Evolutionary conservation across 345 rosid genomes (phyloP), one percentile per base, ranked within the genome.

Genomic region (Lumnitzera littorea): DNA sequence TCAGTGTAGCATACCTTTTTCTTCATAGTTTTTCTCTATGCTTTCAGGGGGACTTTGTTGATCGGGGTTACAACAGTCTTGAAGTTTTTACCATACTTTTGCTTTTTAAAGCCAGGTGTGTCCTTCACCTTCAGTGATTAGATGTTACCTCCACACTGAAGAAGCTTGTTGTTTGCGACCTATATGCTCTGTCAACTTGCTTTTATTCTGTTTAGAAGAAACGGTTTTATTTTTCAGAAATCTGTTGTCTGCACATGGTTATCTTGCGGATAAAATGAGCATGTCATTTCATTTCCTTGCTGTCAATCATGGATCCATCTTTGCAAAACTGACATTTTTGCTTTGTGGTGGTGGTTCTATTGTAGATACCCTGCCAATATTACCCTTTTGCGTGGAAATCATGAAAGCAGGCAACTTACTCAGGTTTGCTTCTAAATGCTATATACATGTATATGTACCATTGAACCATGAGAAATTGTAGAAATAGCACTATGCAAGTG

Each of bases 381-480:
- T 64, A 95, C 99, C 62, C 98, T 95, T 69, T 69, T 95, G 80
- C 99, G 99, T 47, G 99, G 99, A 53, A 95, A 95, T 76, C 98
- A 91, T 72, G 98, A 95, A 75, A 95, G 99, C 78, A 85, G 99
- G 72, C 99, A 95, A 73, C 87, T 95, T 68, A 95, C 99, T 66
- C 99, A 95, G 97, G 99, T 95, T 64, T 67, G 70, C 50, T 56
- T 53, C 66, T 55, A 63, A 41, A 15, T 6, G 25, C 31, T 15
- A 23, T 13, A 31, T 23, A 5, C 2, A 16, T 20, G 23, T 53
- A 23, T 11, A 23, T 31, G 24, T 24, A 53, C 5, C 13, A 9
- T 41, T 48, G 43, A 5, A 9, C 43, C 0, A 5, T 5, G 1
- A 4, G 43, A 36, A 9, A 36, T 36, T 36, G 36, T 29, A 29